phyloP scores from a whole-genome alignment of 352 stramenopile genomes.

The Globisporangium splendens region DNA sequence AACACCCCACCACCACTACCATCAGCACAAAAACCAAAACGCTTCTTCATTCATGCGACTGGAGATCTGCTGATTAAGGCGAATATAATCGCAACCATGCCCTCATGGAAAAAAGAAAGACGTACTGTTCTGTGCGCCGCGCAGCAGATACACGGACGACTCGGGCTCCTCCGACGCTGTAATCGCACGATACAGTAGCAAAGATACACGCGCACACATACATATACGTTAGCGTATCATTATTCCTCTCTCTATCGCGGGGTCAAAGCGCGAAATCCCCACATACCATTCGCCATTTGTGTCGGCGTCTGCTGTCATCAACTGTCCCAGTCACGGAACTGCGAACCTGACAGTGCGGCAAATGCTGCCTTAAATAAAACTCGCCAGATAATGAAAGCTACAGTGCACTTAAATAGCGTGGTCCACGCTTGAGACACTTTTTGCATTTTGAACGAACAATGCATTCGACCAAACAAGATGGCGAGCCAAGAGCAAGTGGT shows the following conservation, averaged over 20 bases:
- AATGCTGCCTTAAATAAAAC: background rate
- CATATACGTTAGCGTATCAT: background rate
- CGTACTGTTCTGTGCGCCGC: conserved; percentile 54
- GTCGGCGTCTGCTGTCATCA: background rate
- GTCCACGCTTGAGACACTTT: background rate
- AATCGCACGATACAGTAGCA: too few relatives aligned
- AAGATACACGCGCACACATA: background rate
- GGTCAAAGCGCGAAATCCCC: background rate
- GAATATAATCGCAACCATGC: background rate
- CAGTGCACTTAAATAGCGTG: background rate
- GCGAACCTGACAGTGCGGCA: background rate
- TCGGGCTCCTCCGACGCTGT: conserved; percentile 32
- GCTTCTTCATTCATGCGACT: too few relatives aligned
- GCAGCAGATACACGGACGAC: conserved; percentile 52
- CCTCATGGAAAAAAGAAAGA: conserved; percentile 5
- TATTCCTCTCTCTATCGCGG: too few relatives aligned
- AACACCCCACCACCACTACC: background rate
- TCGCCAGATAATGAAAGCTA: background rate
- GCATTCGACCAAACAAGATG: conserved; percentile 3
- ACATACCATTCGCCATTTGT: background rate
- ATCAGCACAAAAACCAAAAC: background rate
- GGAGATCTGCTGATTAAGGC: too few relatives aligned
- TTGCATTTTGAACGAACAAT: background rate
- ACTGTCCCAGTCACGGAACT: background rate
- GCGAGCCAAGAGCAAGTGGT: conserved; percentile 5